phyloP scores from a whole-genome alignment of 2,329 filamentous ascomycete species.

The Penicillium sp. region DNA sequence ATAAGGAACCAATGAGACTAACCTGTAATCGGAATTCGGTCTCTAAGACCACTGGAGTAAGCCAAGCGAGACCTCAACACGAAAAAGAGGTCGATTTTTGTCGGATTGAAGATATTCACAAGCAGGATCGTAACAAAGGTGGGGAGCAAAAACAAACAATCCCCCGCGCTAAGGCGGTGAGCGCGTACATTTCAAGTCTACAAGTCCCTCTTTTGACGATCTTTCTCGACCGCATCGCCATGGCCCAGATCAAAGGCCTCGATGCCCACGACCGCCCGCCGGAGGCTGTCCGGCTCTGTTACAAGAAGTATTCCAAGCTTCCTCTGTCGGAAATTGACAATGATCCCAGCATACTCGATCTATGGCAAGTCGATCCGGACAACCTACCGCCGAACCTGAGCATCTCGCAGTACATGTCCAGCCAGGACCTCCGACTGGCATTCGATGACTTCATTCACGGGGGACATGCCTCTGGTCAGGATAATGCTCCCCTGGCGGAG shows the following conservation, averaged over 20 bases:
- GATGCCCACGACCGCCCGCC: slow-evolving; percentile 78
- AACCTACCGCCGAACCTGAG: slow-evolving; percentile 25
- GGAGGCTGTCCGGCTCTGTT: slow-evolving; percentile 62
- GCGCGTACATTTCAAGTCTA: slow-evolving; percentile 18
- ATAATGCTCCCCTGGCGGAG: slow-evolving; percentile 17
- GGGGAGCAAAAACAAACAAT: slow-evolving; percentile 38
- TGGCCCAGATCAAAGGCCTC: slow-evolving; percentile 44
- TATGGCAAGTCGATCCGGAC: slow-evolving; percentile 39
- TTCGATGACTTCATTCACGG: slow-evolving; percentile 31
- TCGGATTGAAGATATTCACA: slow-evolving; percentile 9
- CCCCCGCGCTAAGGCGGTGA: slow-evolving; percentile 33
- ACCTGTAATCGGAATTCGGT: slow-evolving; percentile 1
- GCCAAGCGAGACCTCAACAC: slow-evolving; percentile 7
- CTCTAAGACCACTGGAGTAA: slow-evolving; percentile 5
- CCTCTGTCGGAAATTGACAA: slow-evolving; percentile 50
- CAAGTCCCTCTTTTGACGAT: not conserved
- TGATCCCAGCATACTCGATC: slow-evolving; percentile 56
- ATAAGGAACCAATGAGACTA: slow-evolving; percentile 1
- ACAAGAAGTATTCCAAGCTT: slow-evolving; percentile 68
- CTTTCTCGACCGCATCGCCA: slow-evolving; percentile 8
- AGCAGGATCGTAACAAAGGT: slow-evolving; percentile 14
- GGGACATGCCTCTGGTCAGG: slow-evolving; percentile 5
- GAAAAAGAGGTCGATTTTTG: slow-evolving; percentile 2
- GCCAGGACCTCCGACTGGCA: slow-evolving; percentile 26
- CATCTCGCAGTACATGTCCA: slow-evolving; percentile 29